Percentiles rank a stretch among this genome's conserved stretches.
Conservation (phyloP, 2,329 filamentous ascomycete species). For the Endocalyx cinctus region DNA sequence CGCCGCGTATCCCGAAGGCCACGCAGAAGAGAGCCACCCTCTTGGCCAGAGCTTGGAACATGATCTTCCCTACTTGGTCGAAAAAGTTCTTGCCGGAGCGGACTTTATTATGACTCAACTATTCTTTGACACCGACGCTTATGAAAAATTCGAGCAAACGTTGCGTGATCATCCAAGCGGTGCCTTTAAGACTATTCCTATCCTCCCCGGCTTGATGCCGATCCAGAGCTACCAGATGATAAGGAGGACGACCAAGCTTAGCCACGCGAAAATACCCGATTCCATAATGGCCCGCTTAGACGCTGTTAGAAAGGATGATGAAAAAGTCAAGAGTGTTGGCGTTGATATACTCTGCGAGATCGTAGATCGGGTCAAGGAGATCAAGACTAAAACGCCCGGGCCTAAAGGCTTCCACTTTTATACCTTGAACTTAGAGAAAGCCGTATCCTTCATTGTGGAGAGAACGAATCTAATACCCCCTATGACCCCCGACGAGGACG, state of each 20-base stretch:
- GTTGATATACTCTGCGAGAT: constrained; percentile 82
- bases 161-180: constrained; percentile 79
- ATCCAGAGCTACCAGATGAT: constrained; percentile 97
- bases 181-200: constrained; percentile 78
- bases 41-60: constrained; percentile 63
- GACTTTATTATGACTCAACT: constrained; percentile 99
- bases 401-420: constrained; percentile 93
- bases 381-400: constrained; percentile 51
- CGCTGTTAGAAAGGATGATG: constrained; percentile 71
- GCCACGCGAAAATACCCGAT: constrained; percentile 76
- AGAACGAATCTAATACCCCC: constrained; percentile 75
- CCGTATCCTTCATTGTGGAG: constrained; percentile 89
- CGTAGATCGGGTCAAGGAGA: constrained; percentile 68
- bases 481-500: constrained; percentile 43
- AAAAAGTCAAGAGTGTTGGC: constrained; percentile 73
- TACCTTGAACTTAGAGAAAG: constrained; percentile 93
- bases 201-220: constrained; percentile 94
- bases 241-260: constrained; percentile 88
- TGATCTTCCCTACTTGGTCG: constrained; percentile 82
- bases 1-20: constrained; percentile 91
- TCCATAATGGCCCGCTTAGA: constrained; percentile 67
- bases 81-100: constrained; percentile 86
- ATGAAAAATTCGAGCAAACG: constrained; percentile 70
- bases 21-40: constrained; percentile 85
- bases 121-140: constrained; percentile 87